Conservation (phyloP, 805 yeast genomes). For the Saccharomycopsis vini region DNA sequence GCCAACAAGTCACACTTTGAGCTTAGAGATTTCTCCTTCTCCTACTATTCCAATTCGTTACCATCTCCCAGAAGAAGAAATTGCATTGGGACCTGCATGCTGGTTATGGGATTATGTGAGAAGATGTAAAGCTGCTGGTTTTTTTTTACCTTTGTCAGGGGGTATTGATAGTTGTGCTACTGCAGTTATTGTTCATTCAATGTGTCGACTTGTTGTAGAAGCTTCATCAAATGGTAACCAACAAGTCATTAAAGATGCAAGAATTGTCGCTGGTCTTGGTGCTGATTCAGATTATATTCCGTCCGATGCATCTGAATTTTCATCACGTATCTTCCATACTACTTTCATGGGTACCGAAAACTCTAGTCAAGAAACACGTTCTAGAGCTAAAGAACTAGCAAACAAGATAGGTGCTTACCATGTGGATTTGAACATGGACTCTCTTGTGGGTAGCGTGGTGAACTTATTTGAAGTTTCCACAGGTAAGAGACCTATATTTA, state of each 20-base stretch:
- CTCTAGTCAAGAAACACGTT: constrained; percentile 80
- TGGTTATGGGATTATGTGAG: constrained; percentile 99
- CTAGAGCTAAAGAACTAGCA: constrained; percentile 73
- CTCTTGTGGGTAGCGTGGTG: constrained; percentile 64
- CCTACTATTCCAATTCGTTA: constrained; percentile 41
- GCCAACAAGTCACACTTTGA: constrained; percentile 49
- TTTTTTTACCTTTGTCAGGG: constrained; percentile 87
- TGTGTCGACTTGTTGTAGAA: constrained; percentile 77
- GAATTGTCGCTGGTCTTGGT: constrained; percentile 50
- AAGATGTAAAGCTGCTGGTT: constrained; percentile 85
- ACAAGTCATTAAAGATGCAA: constrained; percentile 73
- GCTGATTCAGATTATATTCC: constrained; percentile 53
- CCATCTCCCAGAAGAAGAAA: constrained; percentile 89
- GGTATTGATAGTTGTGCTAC: constrained; percentile 99
- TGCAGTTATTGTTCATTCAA: constrained; percentile 84
- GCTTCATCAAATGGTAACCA: constrained; percentile 61
- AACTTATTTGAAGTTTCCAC: constrained; percentile 79
- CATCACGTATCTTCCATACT: constrained; percentile 72
- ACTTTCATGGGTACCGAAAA: constrained; percentile 94
- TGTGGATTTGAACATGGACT: constrained; percentile 86
- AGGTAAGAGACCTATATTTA: constrained; percentile 80
- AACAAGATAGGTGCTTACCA: constrained; percentile 78
- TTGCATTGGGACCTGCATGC: constrained; percentile 97
- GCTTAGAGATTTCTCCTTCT: constrained; percentile 55
- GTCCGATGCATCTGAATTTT: constrained; percentile 62